phyloP scores from a whole-genome alignment of 148 eudicot genomes.

The Silene conica region DNA sequence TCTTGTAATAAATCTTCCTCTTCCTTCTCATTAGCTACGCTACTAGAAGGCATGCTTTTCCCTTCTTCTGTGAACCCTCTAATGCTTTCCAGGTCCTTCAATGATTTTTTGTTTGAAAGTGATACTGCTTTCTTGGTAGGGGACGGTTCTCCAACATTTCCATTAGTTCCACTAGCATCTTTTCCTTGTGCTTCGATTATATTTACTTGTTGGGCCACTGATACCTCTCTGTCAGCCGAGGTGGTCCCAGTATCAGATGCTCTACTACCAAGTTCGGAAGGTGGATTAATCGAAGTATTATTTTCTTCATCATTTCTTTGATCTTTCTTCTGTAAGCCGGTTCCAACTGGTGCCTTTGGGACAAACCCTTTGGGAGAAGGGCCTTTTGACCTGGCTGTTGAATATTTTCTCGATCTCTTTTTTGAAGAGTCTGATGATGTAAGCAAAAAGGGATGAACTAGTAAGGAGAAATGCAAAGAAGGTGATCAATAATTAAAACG shows the following conservation, averaged over 20 bases:
- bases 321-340: slow-evolving; percentile 41
- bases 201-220: slow-evolving; percentile 23
- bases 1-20: slow-evolving; percentile 4
- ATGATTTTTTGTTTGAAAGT: slow-evolving; percentile 19
- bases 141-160: slow-evolving; percentile 21
- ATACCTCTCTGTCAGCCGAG: slow-evolving; percentile 23
- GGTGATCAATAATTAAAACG: background rate
- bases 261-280: slow-evolving; percentile 28
- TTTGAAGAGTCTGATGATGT: slow-evolving; percentile 55
- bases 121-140: slow-evolving; percentile 1
- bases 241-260: slow-evolving; percentile 31
- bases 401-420: slow-evolving; percentile 45
- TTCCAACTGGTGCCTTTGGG: slow-evolving; percentile 51
- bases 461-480: slow-evolving; percentile 8
- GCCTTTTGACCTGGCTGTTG: slow-evolving; percentile 45
- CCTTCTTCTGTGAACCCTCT: slow-evolving; percentile 20
- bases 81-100: slow-evolving; percentile 35
- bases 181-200: slow-evolving; percentile 31
- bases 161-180: slow-evolving; percentile 30
- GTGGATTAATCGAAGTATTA: slow-evolving; percentile 26
- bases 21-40: slow-evolving; percentile 7
- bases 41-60: slow-evolving; percentile 8
- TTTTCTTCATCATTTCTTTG: slow-evolving; percentile 37
- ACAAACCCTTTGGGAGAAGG: slow-evolving; percentile 57
- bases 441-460: slow-evolving; percentile 10